Percentiles rank a stretch among this genome's conserved stretches.
These are phyloP conservation scores for Magnaporthales sp. DNA, from an alignment of 2,329 filamentous ascomycete species.

Conservation along the genomic window DNA sequence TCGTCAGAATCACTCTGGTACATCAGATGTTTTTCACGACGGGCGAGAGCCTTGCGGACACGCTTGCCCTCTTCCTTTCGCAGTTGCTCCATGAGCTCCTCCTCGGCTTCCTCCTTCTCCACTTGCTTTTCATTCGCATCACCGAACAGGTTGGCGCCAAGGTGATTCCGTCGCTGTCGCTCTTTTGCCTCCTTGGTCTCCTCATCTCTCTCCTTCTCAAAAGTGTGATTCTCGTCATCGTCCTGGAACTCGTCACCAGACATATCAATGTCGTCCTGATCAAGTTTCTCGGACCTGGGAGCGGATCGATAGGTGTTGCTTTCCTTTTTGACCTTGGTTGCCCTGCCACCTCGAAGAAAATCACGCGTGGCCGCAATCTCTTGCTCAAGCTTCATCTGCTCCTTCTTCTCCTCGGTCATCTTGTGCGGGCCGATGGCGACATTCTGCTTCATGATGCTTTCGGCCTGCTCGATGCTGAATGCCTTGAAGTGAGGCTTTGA, in stretches of 20 bases:
- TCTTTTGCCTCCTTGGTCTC: slow-evolving; percentile 65
- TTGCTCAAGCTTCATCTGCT: slow-evolving; percentile 50
- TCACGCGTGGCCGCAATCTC: slow-evolving; percentile 52
- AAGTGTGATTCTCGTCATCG: slow-evolving; percentile 70
- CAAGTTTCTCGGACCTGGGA: slow-evolving; percentile 55
- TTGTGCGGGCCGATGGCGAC: slow-evolving; percentile 53
- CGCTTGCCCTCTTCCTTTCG: slow-evolving; percentile 68
- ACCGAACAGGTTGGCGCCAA: slow-evolving; percentile 79
- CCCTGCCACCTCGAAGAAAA: slow-evolving; percentile 34
- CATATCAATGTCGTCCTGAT: slow-evolving; percentile 62
- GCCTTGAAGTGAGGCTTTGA: slow-evolving; percentile 72
- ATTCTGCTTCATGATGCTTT: slow-evolving; percentile 74
- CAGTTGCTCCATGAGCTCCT: slow-evolving; percentile 56
- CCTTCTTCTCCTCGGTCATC: slow-evolving; percentile 51
- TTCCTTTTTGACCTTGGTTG: slow-evolving; percentile 59
- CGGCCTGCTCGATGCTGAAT: slow-evolving; percentile 75
- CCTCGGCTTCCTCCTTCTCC: slow-evolving; percentile 64
- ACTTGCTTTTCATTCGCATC: slow-evolving; percentile 61
- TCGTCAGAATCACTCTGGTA: slow-evolving; percentile 60
- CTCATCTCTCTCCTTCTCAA: slow-evolving; percentile 75
- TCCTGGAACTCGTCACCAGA: slow-evolving; percentile 74
- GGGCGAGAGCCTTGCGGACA: slow-evolving; percentile 69
- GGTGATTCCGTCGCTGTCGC: slow-evolving; percentile 68
- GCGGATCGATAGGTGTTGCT: slow-evolving; percentile 53
- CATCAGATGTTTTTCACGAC: slow-evolving; percentile 77